Evolutionary conservation across 257 asterid species (phyloP), one percentile per base, ranked within the genome.

Genomic region (Forsythia suspensa): DNA sequence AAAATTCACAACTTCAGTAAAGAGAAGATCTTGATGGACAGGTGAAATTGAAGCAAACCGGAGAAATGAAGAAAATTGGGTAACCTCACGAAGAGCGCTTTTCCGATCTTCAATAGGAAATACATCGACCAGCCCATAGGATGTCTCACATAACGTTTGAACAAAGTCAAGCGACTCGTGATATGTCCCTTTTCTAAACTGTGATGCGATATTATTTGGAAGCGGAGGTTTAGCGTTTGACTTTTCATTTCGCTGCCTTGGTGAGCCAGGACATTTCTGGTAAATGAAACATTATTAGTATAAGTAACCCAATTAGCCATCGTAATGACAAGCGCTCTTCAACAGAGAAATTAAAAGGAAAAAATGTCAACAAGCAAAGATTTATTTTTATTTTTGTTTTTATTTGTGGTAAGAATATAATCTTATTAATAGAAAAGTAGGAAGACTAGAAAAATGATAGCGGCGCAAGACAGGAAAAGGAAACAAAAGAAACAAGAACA

Each of bases 121-220:
- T 75, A 96, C 91, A 84, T 96, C 99, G 81, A 96, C 98, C 72
- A 96, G 91, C 80, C 95, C 97, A 79, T 89, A 96, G 68, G 99
- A 96, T 79, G 97, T 96, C 79, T 96, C 99, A 13, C 99, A 87
- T 86, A 96, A 87, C 39, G 90, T 85, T 70, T 89, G 98, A 80
- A 96, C 99, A 73, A 96, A 96, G 87, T 96, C 98, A 44, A 96
- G 97, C 24, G 99, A 96, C 78, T 93, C 97, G 79, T 96, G 97
- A 84, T 96, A 96, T 39, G 97, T 90, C 86, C 98, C 97, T 82
- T 96, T 96, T 61, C 99, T 89, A 74, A 91, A 90, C 72, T 91
- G 97, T 79, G 98, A 86, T 78, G 91, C 90, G 82, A 80, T 79
- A 77, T 85, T 89, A 77, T 83, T 90, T 77, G 98, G 98, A 81